Evolutionary conservation across 176 grass and related monocot species (phyloP).

Genomic region (Cenchrus purpureus): DNA sequence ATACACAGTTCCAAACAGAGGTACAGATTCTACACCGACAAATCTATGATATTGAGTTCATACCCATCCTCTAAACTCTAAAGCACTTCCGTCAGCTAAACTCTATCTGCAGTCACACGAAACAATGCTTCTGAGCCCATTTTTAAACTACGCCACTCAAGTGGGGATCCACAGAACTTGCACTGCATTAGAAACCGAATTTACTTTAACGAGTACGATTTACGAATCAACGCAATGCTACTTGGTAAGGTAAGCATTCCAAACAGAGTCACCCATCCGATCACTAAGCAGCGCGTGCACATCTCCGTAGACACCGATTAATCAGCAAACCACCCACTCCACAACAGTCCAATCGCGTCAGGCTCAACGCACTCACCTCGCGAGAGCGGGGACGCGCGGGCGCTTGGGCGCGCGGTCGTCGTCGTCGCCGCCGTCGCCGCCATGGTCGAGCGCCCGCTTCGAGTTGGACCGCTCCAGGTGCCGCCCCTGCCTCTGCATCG

Average conservation of each 20-base stretch:
- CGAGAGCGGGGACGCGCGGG: slow-evolving; percentile 56
- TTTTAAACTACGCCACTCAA: neutral
- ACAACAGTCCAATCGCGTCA: neutral
- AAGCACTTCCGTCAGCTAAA: slow-evolving; percentile 1
- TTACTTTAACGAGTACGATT: neutral
- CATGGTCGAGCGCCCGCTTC: slow-evolving; percentile 58
- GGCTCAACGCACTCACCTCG: slow-evolving; percentile 35
- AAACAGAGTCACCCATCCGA: neutral
- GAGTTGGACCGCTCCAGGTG: slow-evolving; percentile 53
- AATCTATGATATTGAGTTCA: neutral
- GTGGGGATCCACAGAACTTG: neutral
- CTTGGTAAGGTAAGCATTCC: neutral
- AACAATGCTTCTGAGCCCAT: neutral
- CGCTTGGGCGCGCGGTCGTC: slow-evolving; percentile 52
- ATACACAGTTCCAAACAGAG: neutral
- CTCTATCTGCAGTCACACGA: neutral
- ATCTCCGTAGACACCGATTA: neutral
- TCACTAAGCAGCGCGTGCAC: neutral
- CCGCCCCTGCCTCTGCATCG: slow-evolving; percentile 55
- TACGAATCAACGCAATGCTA: neutral
- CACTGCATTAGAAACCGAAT: neutral
- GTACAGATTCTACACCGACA: neutral
- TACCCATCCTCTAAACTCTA: neutral
- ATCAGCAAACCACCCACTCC: neutral
- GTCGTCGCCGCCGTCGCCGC: slow-evolving; percentile 20